Evolutionary conservation across 2,329 filamentous ascomycete species (phyloP).

Genomic region (Claviceps humidiphila): DNA sequence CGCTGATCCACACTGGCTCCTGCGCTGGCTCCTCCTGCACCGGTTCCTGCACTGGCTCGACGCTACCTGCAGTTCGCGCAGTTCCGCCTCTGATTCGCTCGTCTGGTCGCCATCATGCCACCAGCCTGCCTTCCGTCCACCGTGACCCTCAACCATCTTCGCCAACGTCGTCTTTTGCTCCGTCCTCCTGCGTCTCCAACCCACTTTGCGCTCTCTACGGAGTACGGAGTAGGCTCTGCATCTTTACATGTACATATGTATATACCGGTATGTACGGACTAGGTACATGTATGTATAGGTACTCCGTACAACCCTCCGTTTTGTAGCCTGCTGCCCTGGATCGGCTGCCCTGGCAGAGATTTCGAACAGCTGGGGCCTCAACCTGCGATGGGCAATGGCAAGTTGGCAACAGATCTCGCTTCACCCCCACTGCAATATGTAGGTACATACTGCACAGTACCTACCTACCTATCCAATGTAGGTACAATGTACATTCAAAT

Average conservation of each 20-base stretch:
- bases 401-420: background rate
- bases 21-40: background rate
- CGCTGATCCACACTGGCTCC: conserved; percentile 1
- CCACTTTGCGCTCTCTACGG: too few species aligned
- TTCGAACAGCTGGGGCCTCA: background rate
- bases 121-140: background rate
- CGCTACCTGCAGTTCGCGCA: background rate
- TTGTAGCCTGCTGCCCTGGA: too few species aligned
- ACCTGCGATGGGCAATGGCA: background rate
- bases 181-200: background rate
- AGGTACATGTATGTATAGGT: too few species aligned
- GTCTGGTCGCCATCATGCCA: background rate
- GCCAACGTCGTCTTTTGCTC: background rate
- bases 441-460: background rate
- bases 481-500: background rate
- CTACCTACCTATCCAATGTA: too few species aligned
- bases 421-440: background rate
- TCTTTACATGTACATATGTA: too few species aligned
- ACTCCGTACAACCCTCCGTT: too few species aligned
- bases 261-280: too few species aligned
- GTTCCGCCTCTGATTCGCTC: background rate
- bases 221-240: too few species aligned
- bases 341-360: background rate
- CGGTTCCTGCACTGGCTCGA: background rate
- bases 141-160: background rate